Conservation (phyloP, 2,329 filamentous ascomycete genomes). For the Cladosporium sp. region DNA sequence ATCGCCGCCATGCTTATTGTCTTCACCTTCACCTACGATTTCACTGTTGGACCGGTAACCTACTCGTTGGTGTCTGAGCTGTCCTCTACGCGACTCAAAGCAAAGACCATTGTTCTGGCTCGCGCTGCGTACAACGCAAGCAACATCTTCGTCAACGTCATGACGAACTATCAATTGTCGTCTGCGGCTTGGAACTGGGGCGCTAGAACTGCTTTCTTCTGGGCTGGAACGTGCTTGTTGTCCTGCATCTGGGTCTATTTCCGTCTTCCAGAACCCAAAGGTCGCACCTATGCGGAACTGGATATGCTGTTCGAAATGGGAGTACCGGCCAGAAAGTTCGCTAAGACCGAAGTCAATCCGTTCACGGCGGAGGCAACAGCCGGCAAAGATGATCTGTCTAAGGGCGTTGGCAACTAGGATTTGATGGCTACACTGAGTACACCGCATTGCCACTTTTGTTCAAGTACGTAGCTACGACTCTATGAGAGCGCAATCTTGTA, state of each 20-base stretch:
- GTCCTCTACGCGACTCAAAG: slow-evolving; percentile 73
- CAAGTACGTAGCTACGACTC: too few relatives aligned
- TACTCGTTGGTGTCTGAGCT: slow-evolving; percentile 5
- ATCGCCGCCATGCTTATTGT: slow-evolving; percentile 14
- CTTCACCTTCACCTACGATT: slow-evolving; percentile 21
- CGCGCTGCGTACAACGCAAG: slow-evolving; percentile 55
- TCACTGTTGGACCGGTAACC: slow-evolving; percentile 25
- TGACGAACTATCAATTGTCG: slow-evolving; percentile 8
- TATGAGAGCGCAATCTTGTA: too few relatives aligned
- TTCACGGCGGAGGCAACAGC: slow-evolving; percentile 5
- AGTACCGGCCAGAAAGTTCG: slow-evolving; percentile 42
- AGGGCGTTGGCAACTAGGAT: not conserved
- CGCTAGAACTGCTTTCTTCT: slow-evolving; percentile 29
- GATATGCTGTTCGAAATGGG: slow-evolving; percentile 49
- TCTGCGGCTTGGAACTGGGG: slow-evolving; percentile 10
- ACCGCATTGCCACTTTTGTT: too few relatives aligned
- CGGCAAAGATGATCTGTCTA: not conserved
- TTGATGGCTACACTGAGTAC: too few relatives aligned
- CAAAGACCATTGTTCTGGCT: slow-evolving; percentile 85
- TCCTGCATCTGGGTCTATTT: slow-evolving; percentile 40
- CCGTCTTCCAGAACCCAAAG: slow-evolving; percentile 53
- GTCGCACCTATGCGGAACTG: slow-evolving; percentile 51
- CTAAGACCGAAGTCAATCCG: slow-evolving; percentile 4
- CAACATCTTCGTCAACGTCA: slow-evolving; percentile 10
- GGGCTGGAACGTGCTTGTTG: slow-evolving; percentile 34